Evolutionary conservation across 2,329 filamentous ascomycete genomes (phyloP), one percentile per base, ranked within the genome.

Genomic region (Colletotrichum sp.): DNA sequence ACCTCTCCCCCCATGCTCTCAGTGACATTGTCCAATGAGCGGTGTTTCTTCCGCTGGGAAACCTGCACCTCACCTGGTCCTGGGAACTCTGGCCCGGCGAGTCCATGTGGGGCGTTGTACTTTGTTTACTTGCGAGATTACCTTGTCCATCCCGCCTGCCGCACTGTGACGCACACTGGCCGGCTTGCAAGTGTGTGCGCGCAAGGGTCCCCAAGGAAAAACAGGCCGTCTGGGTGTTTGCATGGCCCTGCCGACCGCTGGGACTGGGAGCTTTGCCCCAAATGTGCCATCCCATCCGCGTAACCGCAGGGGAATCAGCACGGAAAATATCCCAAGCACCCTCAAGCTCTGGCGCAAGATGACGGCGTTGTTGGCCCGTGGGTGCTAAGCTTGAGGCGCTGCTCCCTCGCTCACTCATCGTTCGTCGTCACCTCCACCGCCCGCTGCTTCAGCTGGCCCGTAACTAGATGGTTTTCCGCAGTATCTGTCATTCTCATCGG

Each of bases 71-170:
- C 57, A 39, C 70, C 74, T 76, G 70, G 74, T 76, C 74, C 64
- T 76, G 24, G 74, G 59, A 73, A 73, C 64, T 48, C 36, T 75
- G 55, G 64, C 57, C 73, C 70, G 70, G 64, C 73, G 73, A 73
- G 43, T 63, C 74, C 74, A 75, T 71, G 66, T 76, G 74, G 74
- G 30, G 60, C 26, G 4, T 9, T 71, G n/a, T 59, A 71, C 66
- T 75, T 75, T 76, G 74, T 76, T 76, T 76, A 76, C 66, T 75
- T 34, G 60, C 55, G 72, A 75, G 71, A 75, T 75, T 76, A 59
- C 60, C 63, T 67, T 61, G 61, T 48, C 59, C 48, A 52, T 55
- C 32, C 6, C 13, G 10, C n/a, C 6, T 71, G 8, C 16, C 71
- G 52, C 72, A 76, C 74, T 76, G 74, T 74, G 39, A 12, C n/a